Conservation (phyloP, 2,329 filamentous ascomycete genomes). For the Lachnellula cervina region DNA sequence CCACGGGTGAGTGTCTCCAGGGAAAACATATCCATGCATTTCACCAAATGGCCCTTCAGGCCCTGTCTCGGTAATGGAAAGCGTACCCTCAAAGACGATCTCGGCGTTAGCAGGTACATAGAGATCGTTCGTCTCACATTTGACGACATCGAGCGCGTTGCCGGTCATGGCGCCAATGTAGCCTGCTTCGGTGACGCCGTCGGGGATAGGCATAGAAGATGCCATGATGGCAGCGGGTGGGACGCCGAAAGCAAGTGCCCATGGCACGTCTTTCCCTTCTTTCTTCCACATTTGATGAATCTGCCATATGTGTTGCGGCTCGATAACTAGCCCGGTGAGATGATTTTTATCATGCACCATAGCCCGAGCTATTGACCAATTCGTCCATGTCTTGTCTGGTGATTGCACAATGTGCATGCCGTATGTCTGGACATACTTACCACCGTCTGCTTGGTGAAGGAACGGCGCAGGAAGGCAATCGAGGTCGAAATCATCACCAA, state of each 20-base stretch:
- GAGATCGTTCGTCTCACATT: conserved; percentile 47
- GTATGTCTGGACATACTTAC: conserved; percentile 46
- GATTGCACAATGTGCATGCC: conserved; percentile 45
- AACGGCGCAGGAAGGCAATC: conserved; percentile 37
- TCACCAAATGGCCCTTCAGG: conserved; percentile 48
- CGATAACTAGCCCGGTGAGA: conserved; percentile 38
- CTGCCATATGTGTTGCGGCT: conserved; percentile 43
- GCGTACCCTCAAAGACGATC: conserved; percentile 46
- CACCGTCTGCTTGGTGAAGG: conserved; percentile 43
- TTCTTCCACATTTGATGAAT: conserved; percentile 45
- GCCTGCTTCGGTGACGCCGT: conserved; percentile 42
- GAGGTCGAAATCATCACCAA: conserved; percentile 39
- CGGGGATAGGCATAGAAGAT: conserved; percentile 44
- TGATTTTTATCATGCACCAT: conserved; percentile 43
- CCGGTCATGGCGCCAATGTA: conserved; percentile 46
- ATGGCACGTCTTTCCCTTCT: conserved; percentile 42
- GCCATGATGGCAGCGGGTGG: conserved; percentile 47
- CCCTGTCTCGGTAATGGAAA: conserved; percentile 40
- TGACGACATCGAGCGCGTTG: conserved; percentile 42
- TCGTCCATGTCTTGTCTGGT: conserved; percentile 43
- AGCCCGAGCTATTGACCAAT: conserved; percentile 41
- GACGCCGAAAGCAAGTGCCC: conserved; percentile 43
- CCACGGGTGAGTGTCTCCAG: conserved; percentile 35
- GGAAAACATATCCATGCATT: conserved; percentile 41
- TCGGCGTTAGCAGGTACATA: conserved; percentile 45